phyloP scores from a whole-genome alignment of 1,284 basidiomycete genomes.

The Mycena sp. region DNA sequence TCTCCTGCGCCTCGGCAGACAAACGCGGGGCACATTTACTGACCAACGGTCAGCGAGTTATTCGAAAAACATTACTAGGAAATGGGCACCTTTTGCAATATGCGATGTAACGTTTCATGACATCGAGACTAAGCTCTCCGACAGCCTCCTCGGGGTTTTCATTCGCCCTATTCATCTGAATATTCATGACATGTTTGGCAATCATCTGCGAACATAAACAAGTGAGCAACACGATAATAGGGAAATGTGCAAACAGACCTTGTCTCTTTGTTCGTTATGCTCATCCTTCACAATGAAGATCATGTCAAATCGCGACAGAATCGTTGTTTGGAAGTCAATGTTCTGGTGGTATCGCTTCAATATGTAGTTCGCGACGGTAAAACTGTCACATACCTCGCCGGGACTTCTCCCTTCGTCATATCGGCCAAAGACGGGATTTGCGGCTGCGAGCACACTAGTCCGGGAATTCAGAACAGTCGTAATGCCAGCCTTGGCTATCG shows the following conservation, averaged over 20 bases:
- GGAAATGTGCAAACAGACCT: constrained; percentile 55
- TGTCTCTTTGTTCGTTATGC: constrained; percentile 94
- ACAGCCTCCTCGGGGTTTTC: constrained; percentile 68
- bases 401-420: constrained; percentile 98
- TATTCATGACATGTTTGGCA: constrained; percentile 98
- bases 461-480: constrained; percentile 98
- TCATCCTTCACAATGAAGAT: constrained; percentile 99
- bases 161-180: constrained; percentile 94
- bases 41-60: background rate
- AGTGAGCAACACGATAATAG: background rate
- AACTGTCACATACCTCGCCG: constrained; percentile 75
- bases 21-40: constrained; percentile 95
- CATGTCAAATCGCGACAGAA: constrained; percentile 99
- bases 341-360: constrained; percentile 61
- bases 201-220: constrained; percentile 77
- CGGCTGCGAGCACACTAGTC: constrained; percentile 96
- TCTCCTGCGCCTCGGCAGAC: constrained; percentile 93
- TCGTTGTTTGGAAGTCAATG: constrained; percentile 99
- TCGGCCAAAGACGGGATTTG: constrained; percentile 98
- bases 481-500: constrained; percentile 99
- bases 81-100: constrained; percentile 89
- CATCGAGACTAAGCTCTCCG: constrained; percentile 97
- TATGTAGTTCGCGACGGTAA: background rate
- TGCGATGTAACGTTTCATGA: constrained; percentile 98
- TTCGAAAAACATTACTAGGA: background rate